phyloP scores from a whole-genome alignment of 345 rosid species.

The Pistacia vera region DNA sequence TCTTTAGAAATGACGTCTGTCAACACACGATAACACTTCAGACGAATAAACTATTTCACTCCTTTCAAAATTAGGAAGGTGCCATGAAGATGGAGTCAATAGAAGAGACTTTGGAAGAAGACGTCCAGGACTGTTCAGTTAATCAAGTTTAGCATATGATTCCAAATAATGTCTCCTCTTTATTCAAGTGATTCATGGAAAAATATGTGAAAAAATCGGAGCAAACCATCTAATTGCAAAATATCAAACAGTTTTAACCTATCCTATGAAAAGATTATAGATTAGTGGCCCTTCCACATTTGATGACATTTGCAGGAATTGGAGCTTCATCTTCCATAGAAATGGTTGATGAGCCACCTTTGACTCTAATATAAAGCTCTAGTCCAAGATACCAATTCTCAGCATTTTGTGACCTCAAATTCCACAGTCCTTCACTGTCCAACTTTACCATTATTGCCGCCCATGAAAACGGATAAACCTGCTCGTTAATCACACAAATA shows the following conservation, averaged over 20 bases:
- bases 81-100: too few species aligned
- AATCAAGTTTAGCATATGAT: background rate
- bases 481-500: conserved; percentile 12
- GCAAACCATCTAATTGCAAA: too few species aligned
- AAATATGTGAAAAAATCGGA: too few species aligned
- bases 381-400: conserved; percentile 47
- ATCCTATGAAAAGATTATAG: background rate
- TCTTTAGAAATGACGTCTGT: too few species aligned
- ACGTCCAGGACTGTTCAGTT: too few species aligned
- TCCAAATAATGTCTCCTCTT: background rate
- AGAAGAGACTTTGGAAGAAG: too few species aligned
- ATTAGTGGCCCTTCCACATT: conserved; percentile 17
- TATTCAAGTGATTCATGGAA: background rate
- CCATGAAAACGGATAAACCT: conserved; percentile 53
- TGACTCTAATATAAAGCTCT: conserved; percentile 42
- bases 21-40: too few species aligned
- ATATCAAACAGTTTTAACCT: background rate
- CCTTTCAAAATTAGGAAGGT: too few species aligned
- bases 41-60: too few species aligned
- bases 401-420: conserved; percentile 45
- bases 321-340: conserved; percentile 28
- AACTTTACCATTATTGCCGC: conserved; percentile 44
- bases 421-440: conserved; percentile 57
- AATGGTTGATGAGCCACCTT: conserved; percentile 25
- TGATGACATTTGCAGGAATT: conserved; percentile 31